A percentile compares a stretch with the other conserved stretches of the same genome.
phyloP scores from a whole-genome alignment of 129 eudicot genomes.

The Saposhnikovia divaricata region DNA sequence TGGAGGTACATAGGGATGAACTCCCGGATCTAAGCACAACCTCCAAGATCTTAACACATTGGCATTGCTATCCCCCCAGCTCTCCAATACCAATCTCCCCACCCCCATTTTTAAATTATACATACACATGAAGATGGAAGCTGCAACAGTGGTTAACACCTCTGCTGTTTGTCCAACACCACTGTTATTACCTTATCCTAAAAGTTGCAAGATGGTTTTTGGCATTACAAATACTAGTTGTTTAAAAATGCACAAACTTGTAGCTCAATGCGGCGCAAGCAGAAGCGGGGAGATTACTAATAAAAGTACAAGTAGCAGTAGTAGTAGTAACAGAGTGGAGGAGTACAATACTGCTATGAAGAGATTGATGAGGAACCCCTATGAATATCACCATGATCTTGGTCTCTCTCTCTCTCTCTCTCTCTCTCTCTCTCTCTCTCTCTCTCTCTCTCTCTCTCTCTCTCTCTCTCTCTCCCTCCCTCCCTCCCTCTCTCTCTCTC shows the following conservation, averaged over 20 bases:
- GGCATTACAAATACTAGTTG: background rate
- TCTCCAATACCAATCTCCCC: too few species aligned
- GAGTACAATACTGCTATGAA: constrained; percentile 86
- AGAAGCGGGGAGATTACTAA: background rate
- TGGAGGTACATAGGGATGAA: background rate
- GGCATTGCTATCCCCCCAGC: background rate
- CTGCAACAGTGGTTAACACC: background rate
- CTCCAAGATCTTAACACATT: background rate
- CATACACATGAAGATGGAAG: background rate
- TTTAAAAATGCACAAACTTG: background rate
- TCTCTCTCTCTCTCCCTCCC: too few species aligned
- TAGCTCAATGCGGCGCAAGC: background rate
- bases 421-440: background rate
- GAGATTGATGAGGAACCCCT: constrained; percentile 90
- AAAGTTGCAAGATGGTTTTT: background rate
- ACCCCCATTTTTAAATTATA: background rate
- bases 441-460: too few species aligned
- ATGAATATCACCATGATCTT: constrained; percentile 95
- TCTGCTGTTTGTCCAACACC: background rate
- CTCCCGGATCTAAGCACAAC: background rate
- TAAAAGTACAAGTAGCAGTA: background rate
- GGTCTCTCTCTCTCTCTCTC: constrained; percentile 36
- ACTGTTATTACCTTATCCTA: background rate
- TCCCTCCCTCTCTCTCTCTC: background rate
- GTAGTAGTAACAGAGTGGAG: constrained; percentile 38